Percentiles rank a stretch among this genome's conserved stretches.
phyloP scores from a whole-genome alignment of 176 grass and related monocot species.

The Poa annua region DNA sequence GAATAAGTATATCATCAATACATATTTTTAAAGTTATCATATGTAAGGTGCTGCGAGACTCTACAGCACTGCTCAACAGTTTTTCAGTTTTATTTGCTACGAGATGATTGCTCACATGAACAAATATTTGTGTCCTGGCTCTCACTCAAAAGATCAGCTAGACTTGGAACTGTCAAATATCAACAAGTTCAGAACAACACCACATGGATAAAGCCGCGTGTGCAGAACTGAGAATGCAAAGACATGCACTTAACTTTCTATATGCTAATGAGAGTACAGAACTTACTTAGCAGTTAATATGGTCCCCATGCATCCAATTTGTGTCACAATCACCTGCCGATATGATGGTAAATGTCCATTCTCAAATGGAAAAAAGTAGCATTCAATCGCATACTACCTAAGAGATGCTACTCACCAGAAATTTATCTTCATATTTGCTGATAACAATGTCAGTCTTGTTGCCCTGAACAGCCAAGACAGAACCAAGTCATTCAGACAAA shows the following conservation, averaged over 20 bases:
- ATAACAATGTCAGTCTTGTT: slow-evolving; percentile 83
- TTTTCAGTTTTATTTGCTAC: not conserved
- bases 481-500: slow-evolving; percentile 20
- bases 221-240: slow-evolving; percentile 13
- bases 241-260: slow-evolving; percentile 21
- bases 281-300: slow-evolving; percentile 80
- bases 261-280: slow-evolving; percentile 28
- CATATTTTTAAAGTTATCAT: not conserved
- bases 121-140: not conserved
- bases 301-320: slow-evolving; percentile 94
- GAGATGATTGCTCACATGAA: not conserved
- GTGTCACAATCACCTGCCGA: slow-evolving; percentile 82
- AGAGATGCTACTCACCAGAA: slow-evolving; percentile 64
- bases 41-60: not conserved
- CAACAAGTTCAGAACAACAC: not conserved
- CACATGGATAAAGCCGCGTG: not conserved
- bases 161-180: slow-evolving; percentile 16
- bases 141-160: not conserved
- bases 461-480: slow-evolving; percentile 52
- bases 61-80: not conserved
- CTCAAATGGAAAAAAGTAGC: slow-evolving; percentile 4
- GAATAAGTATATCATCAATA: slow-evolving; percentile 25
- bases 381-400: not conserved
- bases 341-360: slow-evolving; percentile 38
- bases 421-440: slow-evolving; percentile 78